Conservation (phyloP, 2,329 filamentous ascomycete genomes). For the Aureobasidium sp. region DNA sequence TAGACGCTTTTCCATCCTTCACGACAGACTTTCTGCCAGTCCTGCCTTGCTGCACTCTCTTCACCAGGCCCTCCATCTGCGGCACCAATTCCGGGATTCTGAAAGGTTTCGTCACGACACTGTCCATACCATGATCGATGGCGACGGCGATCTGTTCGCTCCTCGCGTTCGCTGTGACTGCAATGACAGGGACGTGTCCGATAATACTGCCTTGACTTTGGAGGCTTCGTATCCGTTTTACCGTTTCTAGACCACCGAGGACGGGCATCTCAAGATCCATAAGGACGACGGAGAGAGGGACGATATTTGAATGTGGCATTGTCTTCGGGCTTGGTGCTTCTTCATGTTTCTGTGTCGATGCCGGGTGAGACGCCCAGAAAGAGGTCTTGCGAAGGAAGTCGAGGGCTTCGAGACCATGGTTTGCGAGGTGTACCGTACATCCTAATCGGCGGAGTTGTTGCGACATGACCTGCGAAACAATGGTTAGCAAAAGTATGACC, state of each 20-base stretch:
- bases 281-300: conserved; percentile 9
- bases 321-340: background rate
- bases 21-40: background rate
- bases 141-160: conserved; percentile 34
- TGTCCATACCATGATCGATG: conserved; percentile 20
- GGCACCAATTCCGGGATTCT: conserved; percentile 30
- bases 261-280: conserved; percentile 58
- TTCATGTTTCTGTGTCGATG: background rate
- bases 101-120: conserved; percentile 31
- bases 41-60: conserved; percentile 36
- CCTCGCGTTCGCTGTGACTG: conserved; percentile 66
- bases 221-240: conserved; percentile 55
- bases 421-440: conserved; percentile 24
- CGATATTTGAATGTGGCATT: background rate
- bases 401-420: conserved; percentile 25
- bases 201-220: conserved; percentile 51
- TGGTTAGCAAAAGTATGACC: background rate
- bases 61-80: conserved; percentile 31
- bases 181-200: conserved; percentile 61
- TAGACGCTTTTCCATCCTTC: background rate
- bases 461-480: conserved; percentile 21
- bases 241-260: conserved; percentile 68
- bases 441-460: conserved; percentile 25
- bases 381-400: conserved; percentile 21
- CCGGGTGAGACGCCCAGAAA: conserved; percentile 9